These are phyloP conservation scores for Mycena venus DNA, from an alignment of 768 basidiomycete genomes.

Conservation along the genomic window DNA sequence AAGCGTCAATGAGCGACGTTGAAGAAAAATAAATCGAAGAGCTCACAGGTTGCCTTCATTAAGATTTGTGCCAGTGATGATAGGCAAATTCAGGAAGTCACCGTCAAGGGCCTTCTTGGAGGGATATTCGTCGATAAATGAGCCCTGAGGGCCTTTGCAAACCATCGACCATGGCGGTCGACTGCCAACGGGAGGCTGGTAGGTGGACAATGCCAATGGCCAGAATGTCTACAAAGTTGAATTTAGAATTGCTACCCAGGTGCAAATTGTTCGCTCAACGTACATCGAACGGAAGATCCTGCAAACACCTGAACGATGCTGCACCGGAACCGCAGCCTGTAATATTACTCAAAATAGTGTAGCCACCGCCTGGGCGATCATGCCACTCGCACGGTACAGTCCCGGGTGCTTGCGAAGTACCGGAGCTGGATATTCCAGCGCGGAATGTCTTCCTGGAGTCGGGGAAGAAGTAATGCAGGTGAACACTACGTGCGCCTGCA, in stretches of 20 bases:
- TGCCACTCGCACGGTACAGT: background rate
- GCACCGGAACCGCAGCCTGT: background rate
- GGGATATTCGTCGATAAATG: background rate
- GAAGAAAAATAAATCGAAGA: background rate
- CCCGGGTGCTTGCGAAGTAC: background rate
- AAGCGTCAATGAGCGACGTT: background rate
- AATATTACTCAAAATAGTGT: background rate
- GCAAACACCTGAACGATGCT: slow-evolving; percentile 4
- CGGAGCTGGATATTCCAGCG: slow-evolving; percentile 4
- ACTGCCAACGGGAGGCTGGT: background rate
- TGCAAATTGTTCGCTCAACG: background rate
- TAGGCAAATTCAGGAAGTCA: background rate
- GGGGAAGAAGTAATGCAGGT: slow-evolving; percentile 5
- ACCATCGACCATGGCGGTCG: background rate
- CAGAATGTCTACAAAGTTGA: background rate
- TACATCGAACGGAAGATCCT: background rate
- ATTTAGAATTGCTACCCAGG: background rate
- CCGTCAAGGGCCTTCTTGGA: background rate
- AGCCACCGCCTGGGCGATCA: background rate
- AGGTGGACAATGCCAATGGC: background rate
- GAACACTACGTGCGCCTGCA: background rate
- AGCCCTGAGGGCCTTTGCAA: slow-evolving; percentile 3
- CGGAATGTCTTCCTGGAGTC: slow-evolving; percentile 1
- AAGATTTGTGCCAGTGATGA: background rate
- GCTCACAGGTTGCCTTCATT: background rate